Evolutionary conservation across 768 basidiomycete species (phyloP), one percentile per base, ranked within the genome.

Genomic region (Lactarius pseudohatsudake): DNA sequence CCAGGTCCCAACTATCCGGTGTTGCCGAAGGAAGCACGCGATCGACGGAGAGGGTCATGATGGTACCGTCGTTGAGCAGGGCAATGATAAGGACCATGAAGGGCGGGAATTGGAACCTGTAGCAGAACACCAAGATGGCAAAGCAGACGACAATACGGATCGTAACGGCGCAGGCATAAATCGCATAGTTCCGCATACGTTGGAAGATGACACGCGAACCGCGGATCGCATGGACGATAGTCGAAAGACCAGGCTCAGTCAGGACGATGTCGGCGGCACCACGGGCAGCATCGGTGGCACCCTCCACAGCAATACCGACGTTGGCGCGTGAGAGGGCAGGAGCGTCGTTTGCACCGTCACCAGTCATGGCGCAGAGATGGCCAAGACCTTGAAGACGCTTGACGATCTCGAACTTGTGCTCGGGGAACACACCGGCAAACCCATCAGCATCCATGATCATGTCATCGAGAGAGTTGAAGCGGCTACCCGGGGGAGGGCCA

Each of bases 401-500:
- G 81, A 98, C 96, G 69, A 98, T 98, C 79, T 98, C 96, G 77
- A 96, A 98, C 85, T 98, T 98, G 91, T 97, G 96, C 80, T 96
- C 96, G 64, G 95, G 95, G 93, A 96, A 98, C 71, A 96, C 96
- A 76, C 96, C 96, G 55, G 96, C 96, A 79, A 98, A 98, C 72
- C 96, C 96, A 78, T 98, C 96, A 34, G 96, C 96, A 74, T 98
- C 96, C 88, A 98, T 88, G 76, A 98, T 98, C 95, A 98, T 97
- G 77, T 96, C 94, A 72, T 98, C 96, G 73, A 98, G 86, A 61
- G 81, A 85, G 61, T 81, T 79, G 82, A 93, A 90, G 81, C 89
- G 91, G 81, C 90, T 81, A 60, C 91, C 94, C 65, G 92, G 90
- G 56, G 85, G 84, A 72, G 96, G 96, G 8, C 96, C 96, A 55